These are phyloP conservation scores for Hyphopichia burtonii DNA, from an alignment of 1,139 yeast genomes.

Conservation along the genomic window DNA sequence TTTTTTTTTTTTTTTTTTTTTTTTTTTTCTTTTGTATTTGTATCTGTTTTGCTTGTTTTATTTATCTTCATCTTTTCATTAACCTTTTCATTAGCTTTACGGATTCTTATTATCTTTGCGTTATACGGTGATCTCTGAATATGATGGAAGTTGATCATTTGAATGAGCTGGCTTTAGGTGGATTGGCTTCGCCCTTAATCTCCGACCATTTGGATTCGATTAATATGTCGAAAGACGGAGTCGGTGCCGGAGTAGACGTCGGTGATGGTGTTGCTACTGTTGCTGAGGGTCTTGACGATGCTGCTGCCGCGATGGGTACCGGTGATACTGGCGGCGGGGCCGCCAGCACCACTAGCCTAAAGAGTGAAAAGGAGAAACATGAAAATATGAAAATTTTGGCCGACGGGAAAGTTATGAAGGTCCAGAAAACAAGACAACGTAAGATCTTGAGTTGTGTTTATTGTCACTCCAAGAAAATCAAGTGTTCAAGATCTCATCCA, in stretches of 20 bases:
- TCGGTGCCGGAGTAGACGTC: neutral
- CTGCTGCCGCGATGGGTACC: neutral
- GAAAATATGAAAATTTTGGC: constrained; percentile 4
- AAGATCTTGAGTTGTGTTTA: constrained; percentile 57
- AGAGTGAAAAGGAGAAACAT: neutral
- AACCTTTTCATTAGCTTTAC: too few relatives aligned
- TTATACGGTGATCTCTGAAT: neutral
- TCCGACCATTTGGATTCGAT: neutral
- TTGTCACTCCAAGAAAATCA: constrained; percentile 61
- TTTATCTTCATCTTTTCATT: too few relatives aligned
- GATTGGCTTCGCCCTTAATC: constrained; percentile 1
- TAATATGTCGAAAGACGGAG: neutral
- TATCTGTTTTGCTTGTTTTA: too few relatives aligned
- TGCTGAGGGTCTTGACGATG: neutral
- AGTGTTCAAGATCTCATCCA: constrained; percentile 52
- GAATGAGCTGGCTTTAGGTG: neutral
- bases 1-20: too few relatives aligned
- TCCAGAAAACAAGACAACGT: constrained; percentile 59
- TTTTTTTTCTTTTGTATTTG: too few relatives aligned
- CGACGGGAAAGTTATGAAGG: constrained; percentile 52
- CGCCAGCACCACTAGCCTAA: too few relatives aligned
- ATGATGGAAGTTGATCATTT: neutral
- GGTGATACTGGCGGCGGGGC: neutral
- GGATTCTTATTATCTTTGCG: neutral
- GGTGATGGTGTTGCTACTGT: neutral